Conservation (phyloP, 257 asterid genomes). For the Eustoma russellianum region DNA sequence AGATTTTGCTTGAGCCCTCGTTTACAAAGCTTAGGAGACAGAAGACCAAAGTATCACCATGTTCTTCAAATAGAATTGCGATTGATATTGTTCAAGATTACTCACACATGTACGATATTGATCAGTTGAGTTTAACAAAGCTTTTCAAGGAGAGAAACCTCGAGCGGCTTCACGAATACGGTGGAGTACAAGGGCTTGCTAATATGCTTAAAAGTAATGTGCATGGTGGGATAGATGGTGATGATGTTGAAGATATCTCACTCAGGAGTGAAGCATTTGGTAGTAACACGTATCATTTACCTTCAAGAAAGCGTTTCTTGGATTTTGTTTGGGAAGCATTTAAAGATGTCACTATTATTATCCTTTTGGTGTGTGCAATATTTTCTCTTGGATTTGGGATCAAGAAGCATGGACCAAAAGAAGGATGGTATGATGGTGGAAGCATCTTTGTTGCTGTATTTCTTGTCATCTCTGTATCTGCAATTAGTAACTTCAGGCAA, state of each 20-base stretch:
- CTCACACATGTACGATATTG: constrained; percentile 7
- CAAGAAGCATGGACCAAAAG: constrained; percentile 25
- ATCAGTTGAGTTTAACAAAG: constrained; percentile 18
- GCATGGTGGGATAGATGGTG: constrained; percentile 16
- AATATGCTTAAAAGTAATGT: constrained; percentile 12
- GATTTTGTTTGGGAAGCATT: constrained; percentile 24
- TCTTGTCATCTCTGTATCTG: constrained; percentile 29
- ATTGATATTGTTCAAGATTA: constrained; percentile 2
- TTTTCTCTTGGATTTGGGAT: constrained; percentile 36
- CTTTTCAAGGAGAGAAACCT: constrained; percentile 27
- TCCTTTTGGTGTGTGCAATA: constrained; percentile 26
- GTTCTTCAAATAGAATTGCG: constrained; percentile 3
- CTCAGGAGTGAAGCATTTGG: constrained; percentile 29
- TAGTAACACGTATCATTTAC: constrained; percentile 18
- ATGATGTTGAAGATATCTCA: constrained; percentile 15
- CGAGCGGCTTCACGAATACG: constrained; percentile 9
- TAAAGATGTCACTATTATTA: constrained; percentile 24
- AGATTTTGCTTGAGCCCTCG: background rate
- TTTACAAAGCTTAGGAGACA: no score
- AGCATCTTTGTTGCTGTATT: constrained; percentile 29
- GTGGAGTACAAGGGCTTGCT: constrained; percentile 29
- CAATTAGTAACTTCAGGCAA: constrained; percentile 26
- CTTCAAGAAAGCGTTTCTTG: constrained; percentile 16
- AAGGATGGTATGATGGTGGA: constrained; percentile 41
- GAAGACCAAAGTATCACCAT: background rate